phyloP scores from a whole-genome alignment of 768 basidiomycete genomes.

The Podaxis sp. region DNA sequence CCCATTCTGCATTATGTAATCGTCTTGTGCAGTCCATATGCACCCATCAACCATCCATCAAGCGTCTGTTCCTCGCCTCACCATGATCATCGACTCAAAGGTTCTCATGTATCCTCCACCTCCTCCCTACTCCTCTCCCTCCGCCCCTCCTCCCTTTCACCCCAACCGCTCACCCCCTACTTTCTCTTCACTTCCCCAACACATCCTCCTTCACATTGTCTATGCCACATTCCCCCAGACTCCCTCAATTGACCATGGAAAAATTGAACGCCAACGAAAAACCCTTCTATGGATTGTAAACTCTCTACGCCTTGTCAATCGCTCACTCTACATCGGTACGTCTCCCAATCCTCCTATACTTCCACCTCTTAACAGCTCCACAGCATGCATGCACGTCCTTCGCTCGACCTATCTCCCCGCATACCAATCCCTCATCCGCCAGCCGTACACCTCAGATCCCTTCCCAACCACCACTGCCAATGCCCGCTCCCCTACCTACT shows the following conservation, averaged over 20 bases:
- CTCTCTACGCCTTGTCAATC: conserved; percentile 60
- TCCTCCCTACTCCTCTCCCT: conserved; percentile 20
- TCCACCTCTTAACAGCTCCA: not conserved
- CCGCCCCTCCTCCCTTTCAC: conserved; percentile 14
- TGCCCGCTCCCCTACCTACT: conserved; percentile 17
- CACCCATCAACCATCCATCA: too few species aligned
- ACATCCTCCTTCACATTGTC: conserved; percentile 67
- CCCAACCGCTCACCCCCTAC: conserved; percentile 9
- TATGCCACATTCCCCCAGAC: conserved; percentile 57
- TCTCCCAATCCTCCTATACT: conserved; percentile 12
- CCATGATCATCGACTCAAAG: conserved; percentile 38
- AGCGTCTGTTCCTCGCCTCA: not conserved
- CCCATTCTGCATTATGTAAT: not conserved
- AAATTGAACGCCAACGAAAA: conserved; percentile 53
- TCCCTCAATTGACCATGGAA: conserved; percentile 31
- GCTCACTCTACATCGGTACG: conserved; percentile 62
- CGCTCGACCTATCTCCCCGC: conserved; percentile 69
- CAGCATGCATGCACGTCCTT: conserved; percentile 73
- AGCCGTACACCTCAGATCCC: conserved; percentile 74
- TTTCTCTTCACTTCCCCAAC: conserved; percentile 41
- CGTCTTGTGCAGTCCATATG: not conserved
- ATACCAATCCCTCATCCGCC: conserved; percentile 57
- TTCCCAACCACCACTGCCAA: conserved; percentile 46
- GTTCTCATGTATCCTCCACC: conserved; percentile 25
- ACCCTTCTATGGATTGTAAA: conserved; percentile 69